phyloP scores from a whole-genome alignment of 176 grass and related monocot genomes.

The Rhynchospora pubera region DNA sequence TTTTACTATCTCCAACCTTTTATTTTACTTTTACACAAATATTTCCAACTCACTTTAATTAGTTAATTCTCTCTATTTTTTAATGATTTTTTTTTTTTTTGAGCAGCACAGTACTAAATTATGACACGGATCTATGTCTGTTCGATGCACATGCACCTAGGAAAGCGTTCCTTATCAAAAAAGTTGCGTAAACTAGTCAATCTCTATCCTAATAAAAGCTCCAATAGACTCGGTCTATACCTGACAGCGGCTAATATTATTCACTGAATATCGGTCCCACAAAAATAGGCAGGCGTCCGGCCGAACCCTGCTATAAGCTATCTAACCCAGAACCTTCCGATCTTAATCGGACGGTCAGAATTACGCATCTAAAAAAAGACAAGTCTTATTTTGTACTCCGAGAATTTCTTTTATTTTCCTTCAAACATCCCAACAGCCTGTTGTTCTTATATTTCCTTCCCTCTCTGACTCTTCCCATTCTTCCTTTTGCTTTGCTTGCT shows the following conservation, averaged over 20 bases:
- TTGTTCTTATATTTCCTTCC: neutral
- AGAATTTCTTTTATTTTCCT: neutral
- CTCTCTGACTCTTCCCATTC: neutral
- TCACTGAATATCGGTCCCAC: neutral
- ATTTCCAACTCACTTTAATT: no score
- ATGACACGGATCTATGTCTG: neutral
- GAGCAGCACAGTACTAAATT: neutral
- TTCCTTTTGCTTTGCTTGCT: neutral
- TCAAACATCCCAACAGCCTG: no score
- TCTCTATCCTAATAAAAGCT: neutral
- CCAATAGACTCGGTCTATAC: neutral
- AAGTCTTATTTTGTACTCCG: neutral
- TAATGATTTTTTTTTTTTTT: neutral
- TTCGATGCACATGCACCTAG: neutral
- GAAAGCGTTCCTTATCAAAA: neutral
- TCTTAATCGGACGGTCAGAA: neutral
- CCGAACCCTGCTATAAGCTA: neutral
- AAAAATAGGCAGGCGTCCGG: neutral
- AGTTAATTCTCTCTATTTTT: neutral
- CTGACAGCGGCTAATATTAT: no score
- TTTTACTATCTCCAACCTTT: no score
- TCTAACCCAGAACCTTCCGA: neutral
- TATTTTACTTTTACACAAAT: no score
- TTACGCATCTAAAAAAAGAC: neutral
- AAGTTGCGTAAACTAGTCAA: neutral